A percentile compares a stretch with the other conserved stretches of the same genome.
These are phyloP conservation scores for Kickxella alabastrina DNA, from an alignment of 192 early-diverging fungal genomes.

Conservation along the genomic window DNA sequence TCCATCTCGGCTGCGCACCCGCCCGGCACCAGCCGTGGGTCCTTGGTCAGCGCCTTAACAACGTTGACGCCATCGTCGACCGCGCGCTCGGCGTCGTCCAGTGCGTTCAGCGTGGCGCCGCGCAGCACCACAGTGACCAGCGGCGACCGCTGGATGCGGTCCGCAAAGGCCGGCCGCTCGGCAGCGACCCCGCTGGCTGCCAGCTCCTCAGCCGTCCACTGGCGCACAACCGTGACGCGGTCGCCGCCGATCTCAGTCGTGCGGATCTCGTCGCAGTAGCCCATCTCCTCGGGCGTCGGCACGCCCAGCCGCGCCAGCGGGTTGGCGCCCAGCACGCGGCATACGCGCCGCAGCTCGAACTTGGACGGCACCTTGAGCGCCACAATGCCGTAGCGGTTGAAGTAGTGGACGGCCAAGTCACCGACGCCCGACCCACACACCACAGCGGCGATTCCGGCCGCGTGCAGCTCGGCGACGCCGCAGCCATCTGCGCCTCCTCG, in stretches of 20 bases:
- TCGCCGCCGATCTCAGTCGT: constrained; percentile 96
- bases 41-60: constrained; percentile 87
- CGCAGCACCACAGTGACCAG: constrained; percentile 95
- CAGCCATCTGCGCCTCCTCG: constrained; percentile 90
- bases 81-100: constrained; percentile 97
- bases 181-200: not conserved
- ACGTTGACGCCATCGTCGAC: constrained; percentile 98
- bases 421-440: constrained; percentile 86
- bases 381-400: constrained; percentile 88
- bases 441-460: constrained; percentile 87
- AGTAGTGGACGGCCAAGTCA: constrained; percentile 91
- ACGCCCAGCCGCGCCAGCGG: constrained; percentile 88
- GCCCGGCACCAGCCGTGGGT: constrained; percentile 80
- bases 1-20: constrained; percentile 96
- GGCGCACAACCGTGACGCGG: constrained; percentile 95
- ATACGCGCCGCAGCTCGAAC: constrained; percentile 93
- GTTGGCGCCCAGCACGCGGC: constrained; percentile 88
- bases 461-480: constrained; percentile 81
- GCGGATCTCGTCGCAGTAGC: constrained; percentile 95
- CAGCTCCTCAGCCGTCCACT: constrained; percentile 79
- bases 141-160: constrained; percentile 56
- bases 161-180: constrained; percentile 64
- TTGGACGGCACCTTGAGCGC: constrained; percentile 89
- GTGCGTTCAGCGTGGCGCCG: constrained; percentile 89
- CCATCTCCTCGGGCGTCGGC: constrained; percentile 95